phyloP scores from a whole-genome alignment of 2,329 filamentous ascomycete genomes.

The Drechslerella stenobrocha region DNA sequence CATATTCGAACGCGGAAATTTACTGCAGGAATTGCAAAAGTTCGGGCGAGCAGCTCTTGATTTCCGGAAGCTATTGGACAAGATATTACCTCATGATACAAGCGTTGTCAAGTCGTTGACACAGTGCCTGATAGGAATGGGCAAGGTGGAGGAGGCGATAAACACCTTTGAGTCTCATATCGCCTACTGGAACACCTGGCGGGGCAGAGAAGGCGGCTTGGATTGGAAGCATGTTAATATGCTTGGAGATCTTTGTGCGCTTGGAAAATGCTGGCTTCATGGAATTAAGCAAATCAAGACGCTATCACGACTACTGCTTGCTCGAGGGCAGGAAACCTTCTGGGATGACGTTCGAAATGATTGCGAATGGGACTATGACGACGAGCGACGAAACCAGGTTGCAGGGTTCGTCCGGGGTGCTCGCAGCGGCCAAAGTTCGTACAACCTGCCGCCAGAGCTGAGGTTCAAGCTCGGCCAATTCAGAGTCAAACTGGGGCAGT shows the following conservation, averaged over 20 bases:
- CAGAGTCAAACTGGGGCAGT: constrained; percentile 70
- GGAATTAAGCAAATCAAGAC: constrained; percentile 72
- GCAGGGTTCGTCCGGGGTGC: constrained; percentile 61
- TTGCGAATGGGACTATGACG: constrained; percentile 81
- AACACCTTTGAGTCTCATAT: constrained; percentile 54
- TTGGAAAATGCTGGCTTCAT: constrained; percentile 65
- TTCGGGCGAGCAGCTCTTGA: constrained; percentile 58
- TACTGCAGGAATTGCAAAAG: constrained; percentile 63
- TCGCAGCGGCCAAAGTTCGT: constrained; percentile 56
- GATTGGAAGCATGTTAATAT: constrained; percentile 83
- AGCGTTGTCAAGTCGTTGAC: constrained; percentile 55
- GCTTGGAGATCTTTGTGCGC: constrained; percentile 78
- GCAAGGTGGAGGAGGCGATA: constrained; percentile 54
- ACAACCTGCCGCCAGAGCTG: constrained; percentile 78
- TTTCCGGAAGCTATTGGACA: constrained; percentile 64
- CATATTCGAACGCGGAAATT: constrained; percentile 64
- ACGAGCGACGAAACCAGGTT: constrained; percentile 66
- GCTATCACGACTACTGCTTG: constrained; percentile 79
- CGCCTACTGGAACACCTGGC: constrained; percentile 55
- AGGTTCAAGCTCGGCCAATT: constrained; percentile 82
- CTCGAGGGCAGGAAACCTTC: constrained; percentile 70
- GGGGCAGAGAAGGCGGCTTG: constrained; percentile 55
- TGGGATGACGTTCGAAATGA: constrained; percentile 81
- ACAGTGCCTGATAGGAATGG: constrained; percentile 54
- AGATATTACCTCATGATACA: constrained; percentile 61